phyloP scores from a whole-genome alignment of 768 basidiomycete genomes.

The Lactarius sanguifluus region DNA sequence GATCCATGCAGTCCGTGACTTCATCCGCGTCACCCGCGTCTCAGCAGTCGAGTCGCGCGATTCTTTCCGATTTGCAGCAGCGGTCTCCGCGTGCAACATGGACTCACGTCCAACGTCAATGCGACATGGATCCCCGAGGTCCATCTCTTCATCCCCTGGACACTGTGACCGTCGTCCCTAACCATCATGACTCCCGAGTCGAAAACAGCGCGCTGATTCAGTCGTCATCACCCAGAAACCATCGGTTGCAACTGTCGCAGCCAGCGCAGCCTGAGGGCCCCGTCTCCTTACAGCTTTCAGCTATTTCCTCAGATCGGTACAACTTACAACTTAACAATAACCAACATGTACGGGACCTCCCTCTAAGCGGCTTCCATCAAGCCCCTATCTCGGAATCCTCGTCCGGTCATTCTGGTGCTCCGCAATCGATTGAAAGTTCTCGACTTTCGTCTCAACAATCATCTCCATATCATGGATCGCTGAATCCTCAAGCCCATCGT shows the following conservation, averaged over 20 bases:
- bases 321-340: conserved; percentile 34
- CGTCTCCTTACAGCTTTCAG: conserved; percentile 39
- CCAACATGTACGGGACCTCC: conserved; percentile 49
- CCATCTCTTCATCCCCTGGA: conserved; percentile 12
- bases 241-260: conserved; percentile 55
- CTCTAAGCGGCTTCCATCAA: conserved; percentile 49
- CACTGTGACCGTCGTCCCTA: conserved; percentile 19
- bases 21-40: conserved; percentile 21
- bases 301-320: conserved; percentile 51
- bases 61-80: conserved; percentile 23
- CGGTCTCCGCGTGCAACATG: conserved; percentile 29
- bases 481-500: conserved; percentile 57
- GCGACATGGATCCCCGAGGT: conserved; percentile 28
- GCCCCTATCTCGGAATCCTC: conserved; percentile 35
- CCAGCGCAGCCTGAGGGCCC: conserved; percentile 37
- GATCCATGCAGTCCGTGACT: conserved; percentile 25
- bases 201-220: conserved; percentile 51
- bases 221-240: conserved; percentile 45
- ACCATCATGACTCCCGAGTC: conserved; percentile 15
- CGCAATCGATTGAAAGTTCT: conserved; percentile 49
- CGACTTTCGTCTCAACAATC: conserved; percentile 52
- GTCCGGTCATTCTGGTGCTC: conserved; percentile 43
- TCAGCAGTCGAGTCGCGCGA: conserved; percentile 25
- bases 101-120: conserved; percentile 30
- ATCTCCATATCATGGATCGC: conserved; percentile 52